Percentiles rank a stretch among this genome's conserved stretches.
These are phyloP conservation scores for Trichoderma sp. DNA, from an alignment of 2,329 filamentous ascomycete genomes.

Conservation along the genomic window DNA sequence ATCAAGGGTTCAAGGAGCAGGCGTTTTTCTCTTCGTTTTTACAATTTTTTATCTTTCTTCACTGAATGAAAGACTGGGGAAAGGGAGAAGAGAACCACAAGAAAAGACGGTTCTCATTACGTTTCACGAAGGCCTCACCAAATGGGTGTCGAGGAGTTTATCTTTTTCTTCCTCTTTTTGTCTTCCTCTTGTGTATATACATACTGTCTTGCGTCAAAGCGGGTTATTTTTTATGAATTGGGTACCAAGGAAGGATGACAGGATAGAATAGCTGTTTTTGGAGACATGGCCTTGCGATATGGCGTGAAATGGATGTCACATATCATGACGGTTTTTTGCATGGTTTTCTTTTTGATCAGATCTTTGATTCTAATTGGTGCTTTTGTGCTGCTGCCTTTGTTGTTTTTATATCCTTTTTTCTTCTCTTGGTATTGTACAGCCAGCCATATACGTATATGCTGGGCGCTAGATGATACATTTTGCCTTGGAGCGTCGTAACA, in stretches of 20 bases:
- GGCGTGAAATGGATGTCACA: slow-evolving; percentile 14
- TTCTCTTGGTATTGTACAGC: slow-evolving; percentile 14
- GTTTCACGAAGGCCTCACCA: slow-evolving; percentile 27
- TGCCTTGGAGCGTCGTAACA: background rate
- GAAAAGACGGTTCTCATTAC: slow-evolving; percentile 25
- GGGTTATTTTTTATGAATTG: slow-evolving; percentile 4
- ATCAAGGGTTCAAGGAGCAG: background rate
- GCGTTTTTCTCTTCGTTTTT: background rate
- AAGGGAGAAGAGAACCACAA: background rate
- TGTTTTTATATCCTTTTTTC: background rate
- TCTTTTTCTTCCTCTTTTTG: slow-evolving; percentile 28
- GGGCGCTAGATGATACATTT: slow-evolving; percentile 17
- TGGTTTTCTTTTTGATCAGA: background rate
- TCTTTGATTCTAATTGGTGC: background rate
- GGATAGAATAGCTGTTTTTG: slow-evolving; percentile 21
- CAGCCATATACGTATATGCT: slow-evolving; percentile 16
- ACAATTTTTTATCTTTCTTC: background rate
- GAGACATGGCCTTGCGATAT: slow-evolving; percentile 14
- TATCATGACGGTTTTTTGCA: background rate
- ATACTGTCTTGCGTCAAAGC: slow-evolving; percentile 24
- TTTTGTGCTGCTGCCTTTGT: background rate
- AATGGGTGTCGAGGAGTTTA: slow-evolving; percentile 33
- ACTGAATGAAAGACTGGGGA: slow-evolving; percentile 8
- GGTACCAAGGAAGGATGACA: background rate
- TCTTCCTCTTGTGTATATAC: slow-evolving; percentile 26